Base-by-base conservation (phyloP, 305 asterid genomes). In the Ruellia speciosa region DNA sequence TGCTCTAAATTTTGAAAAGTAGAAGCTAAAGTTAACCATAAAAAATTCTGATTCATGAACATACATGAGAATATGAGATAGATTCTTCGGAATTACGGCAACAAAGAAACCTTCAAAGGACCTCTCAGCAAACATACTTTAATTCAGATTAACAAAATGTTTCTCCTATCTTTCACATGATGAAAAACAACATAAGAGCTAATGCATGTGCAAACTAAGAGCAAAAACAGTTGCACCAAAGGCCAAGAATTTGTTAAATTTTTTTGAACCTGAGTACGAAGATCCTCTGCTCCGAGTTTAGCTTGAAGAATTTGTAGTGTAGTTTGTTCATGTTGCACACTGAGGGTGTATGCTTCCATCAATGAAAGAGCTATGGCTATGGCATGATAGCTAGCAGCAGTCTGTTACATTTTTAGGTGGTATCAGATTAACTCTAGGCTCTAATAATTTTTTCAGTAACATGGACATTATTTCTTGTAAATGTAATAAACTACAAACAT, bases 321-420 rank as follows among this genome's bases (percentile, higher is more conserved):
- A 59, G 99, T 94, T 75, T 94, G 97, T 66, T 94, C 99, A 60
- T 94, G 99, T 74, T 94, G 97, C 76, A 94, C 97, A 54, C 99
- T 94, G 68, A 94, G 87, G 33, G 99, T 81, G 78, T 89, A 89
- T 65, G 96, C 97, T 69, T 94, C 97, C 99, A 94, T 94, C 80
- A 94, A 74, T 4, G 99, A 94, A 76, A 94, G 93, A 73, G 99
- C 99, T 66, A 94, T 94, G 68, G 99, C 99, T 67, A 94, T 89
- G 81, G 99, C 97, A 59, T 94, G 99, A 76, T 90, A 94, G 81
- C 99, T 94, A 54, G 99, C 97, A 75, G 99, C 97, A 71, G 99
- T 94, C 99, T 94, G 95, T 64, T 50, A 71, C 61, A 45, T 34
- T 1, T 4, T 4, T 9, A 58, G 50, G 66, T 52, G 69, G 17